A percentile compares a stretch with the other conserved stretches of the same genome.
phyloP scores from a whole-genome alignment of 1,284 basidiomycete species.

The Puccinia polysora region DNA sequence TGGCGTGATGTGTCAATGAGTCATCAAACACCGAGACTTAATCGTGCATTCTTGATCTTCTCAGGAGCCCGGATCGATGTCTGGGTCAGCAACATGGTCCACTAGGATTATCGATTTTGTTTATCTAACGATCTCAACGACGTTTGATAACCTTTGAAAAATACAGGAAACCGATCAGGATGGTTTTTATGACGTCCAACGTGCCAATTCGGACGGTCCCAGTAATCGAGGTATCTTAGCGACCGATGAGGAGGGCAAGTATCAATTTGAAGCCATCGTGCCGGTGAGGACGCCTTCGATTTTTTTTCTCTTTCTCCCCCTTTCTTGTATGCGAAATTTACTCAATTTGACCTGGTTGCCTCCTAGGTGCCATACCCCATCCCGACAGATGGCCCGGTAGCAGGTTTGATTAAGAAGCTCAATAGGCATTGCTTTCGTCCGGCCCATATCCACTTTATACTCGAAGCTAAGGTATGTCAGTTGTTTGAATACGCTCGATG shows the following conservation, averaged over 20 bases:
- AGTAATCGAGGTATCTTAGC: constrained; percentile 72
- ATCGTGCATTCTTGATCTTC: no score
- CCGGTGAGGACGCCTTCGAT: constrained; percentile 58
- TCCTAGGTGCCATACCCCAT: constrained; percentile 60
- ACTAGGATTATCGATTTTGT: no score
- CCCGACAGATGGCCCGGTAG: constrained; percentile 68
- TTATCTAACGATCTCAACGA: no score
- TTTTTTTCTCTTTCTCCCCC: not conserved
- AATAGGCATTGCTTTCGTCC: constrained; percentile 72
- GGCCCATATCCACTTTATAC: constrained; percentile 66
- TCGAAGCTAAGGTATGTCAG: constrained; percentile 27
- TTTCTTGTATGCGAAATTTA: not conserved
- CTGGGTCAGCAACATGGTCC: constrained; percentile 47
- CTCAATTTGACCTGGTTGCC: not conserved
- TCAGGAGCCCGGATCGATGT: constrained; percentile 54
- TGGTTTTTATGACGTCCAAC: constrained; percentile 63
- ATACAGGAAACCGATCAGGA: constrained; percentile 67
- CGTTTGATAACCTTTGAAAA: no score
- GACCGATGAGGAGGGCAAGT: constrained; percentile 64
- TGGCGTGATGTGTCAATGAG: no score
- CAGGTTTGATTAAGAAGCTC: constrained; percentile 61
- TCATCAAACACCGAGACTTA: no score
- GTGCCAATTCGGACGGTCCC: constrained; percentile 58
- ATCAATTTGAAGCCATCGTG: constrained; percentile 69
- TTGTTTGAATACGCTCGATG: no score